Evolutionary conservation across 495 filamentous ascomycete genomes (phyloP), one percentile per base, ranked within the genome.

Genomic region (Talaromyces adpressus): DNA sequence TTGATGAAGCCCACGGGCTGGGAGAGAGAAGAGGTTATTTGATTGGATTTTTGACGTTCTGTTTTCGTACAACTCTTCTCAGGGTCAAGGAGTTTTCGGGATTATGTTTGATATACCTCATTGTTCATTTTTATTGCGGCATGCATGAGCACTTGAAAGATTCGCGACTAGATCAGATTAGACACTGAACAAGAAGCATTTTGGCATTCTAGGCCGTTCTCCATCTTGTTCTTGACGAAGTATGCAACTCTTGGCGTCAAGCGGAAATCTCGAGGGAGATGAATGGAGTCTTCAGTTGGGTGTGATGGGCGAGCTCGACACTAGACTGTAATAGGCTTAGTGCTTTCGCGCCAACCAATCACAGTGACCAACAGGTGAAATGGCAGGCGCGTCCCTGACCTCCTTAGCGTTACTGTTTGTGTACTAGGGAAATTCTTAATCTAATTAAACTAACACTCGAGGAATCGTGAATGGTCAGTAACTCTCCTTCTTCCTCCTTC

Each of bases 11-110:
- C 84, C 0, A 77, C 78, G 2, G 94, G 94, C 6, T 98, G 90
- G 85, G 92, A 97, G 69, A 77, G 94, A 20, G 72, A 86, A 2
- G 95, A 98, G 25, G 86, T 97, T 20, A 83, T 93, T 63, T 89
- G 79, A 84, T 45, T 25, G 27, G 6, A 34, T 34, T 14, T 22
- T 32, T 5, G 12, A 6, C 14, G 12, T 27, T 25, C 18, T 52
- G 45, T 36, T 45, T 34, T 18, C 29, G 8, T 62, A 12, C 18
- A 61, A 51, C 36, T 51, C 59, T 12, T n/a, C 59, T 61, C 30
- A 23, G 56, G 30, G 30, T 22, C 14, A 18, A 27, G 56, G 52
- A 4, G 52, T 56, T 56, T 29, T 56, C 2, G 47, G 5, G 36
- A 41, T 23, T 23, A 5, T 53, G 49, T 53, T 53, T 53, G 18